phyloP scores from a whole-genome alignment of 2,329 filamentous ascomycete genomes.

The Aspergillus intermedius region DNA sequence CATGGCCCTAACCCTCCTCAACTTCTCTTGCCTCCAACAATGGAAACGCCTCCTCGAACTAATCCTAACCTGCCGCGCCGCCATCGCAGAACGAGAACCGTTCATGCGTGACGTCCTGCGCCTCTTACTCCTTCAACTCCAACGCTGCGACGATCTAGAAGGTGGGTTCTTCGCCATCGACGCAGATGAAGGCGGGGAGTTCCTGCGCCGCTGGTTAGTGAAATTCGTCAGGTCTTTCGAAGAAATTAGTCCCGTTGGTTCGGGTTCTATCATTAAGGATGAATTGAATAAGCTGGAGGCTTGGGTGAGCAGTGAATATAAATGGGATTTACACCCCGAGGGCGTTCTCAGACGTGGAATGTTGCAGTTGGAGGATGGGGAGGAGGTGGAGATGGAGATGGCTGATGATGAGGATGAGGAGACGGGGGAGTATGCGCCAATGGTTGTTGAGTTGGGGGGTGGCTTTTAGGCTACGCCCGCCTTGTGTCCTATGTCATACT shows the following conservation, averaged over 20 bases:
- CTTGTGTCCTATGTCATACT: too few species aligned
- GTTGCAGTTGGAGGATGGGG: conserved; percentile 57
- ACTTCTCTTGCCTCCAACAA: conserved; percentile 60
- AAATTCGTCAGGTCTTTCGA: conserved; percentile 49
- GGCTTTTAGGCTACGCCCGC: too few species aligned
- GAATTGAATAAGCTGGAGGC: conserved; percentile 52
- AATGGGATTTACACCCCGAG: conserved; percentile 51
- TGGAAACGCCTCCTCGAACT: conserved; percentile 56
- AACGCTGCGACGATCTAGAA: conserved; percentile 53
- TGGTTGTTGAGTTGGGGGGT: conserved; percentile 45
- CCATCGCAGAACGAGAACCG: conserved; percentile 41
- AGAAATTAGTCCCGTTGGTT: conserved; percentile 29
- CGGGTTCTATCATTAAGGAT: conserved; percentile 39
- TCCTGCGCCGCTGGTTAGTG: conserved; percentile 48
- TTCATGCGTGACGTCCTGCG: conserved; percentile 50
- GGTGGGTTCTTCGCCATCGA: conserved; percentile 56
- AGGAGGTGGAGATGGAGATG: conserved; percentile 55
- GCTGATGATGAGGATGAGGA: conserved; percentile 58
- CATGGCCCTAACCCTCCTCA: conserved; percentile 58
- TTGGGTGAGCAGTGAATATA: conserved; percentile 49
- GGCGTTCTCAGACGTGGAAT: conserved; percentile 51
- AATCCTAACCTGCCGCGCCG: conserved; percentile 51
- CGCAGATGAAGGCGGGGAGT: conserved; percentile 45
- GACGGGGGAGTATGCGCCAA: conserved; percentile 58
- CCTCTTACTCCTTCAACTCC: conserved; percentile 47